Conservation (phyloP, 768 basidiomycete genomes). For the Dioszegia aurantiaca region DNA sequence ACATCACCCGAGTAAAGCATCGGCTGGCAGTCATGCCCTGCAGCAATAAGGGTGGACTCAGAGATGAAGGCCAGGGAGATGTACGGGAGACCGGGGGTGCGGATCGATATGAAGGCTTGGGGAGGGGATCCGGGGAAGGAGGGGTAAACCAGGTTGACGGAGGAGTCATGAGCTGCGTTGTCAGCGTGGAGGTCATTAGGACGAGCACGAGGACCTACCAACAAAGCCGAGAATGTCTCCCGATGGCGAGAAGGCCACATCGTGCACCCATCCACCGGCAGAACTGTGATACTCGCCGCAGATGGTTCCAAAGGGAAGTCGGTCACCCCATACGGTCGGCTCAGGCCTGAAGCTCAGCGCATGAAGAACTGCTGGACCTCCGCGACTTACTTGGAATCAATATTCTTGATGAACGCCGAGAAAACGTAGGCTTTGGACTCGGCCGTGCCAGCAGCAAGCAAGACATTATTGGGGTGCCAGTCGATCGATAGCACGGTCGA, state of each 20-base stretch:
- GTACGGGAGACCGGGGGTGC: constrained; percentile 73
- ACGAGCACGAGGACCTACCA: constrained; percentile 63
- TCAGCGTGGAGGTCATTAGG: neutral
- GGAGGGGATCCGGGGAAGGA: constrained; percentile 58
- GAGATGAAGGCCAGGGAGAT: constrained; percentile 81
- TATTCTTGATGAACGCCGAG: constrained; percentile 97
- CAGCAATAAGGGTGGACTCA: constrained; percentile 78
- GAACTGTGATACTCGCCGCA: constrained; percentile 90
- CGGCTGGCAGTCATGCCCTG: constrained; percentile 97
- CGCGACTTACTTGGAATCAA: constrained; percentile 73
- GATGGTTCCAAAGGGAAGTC: constrained; percentile 93
- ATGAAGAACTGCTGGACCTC: neutral
- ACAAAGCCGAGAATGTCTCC: constrained; percentile 92
- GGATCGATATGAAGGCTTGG: constrained; percentile 65
- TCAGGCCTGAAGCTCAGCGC: constrained; percentile 62
- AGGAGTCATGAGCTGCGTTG: constrained; percentile 81
- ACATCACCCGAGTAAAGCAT: constrained; percentile 74
- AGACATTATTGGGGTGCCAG: constrained; percentile 98
- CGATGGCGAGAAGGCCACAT: constrained; percentile 91
- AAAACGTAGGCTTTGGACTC: constrained; percentile 98
- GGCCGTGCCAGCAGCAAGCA: constrained; percentile 93
- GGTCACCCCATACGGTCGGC: constrained; percentile 93
- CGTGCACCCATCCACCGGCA: constrained; percentile 94
- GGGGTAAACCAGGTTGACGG: constrained; percentile 88
- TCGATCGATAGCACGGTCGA: constrained; percentile 91